Evolutionary conservation across 345 rosid species (phyloP).

Genomic region (Acer negundo): DNA sequence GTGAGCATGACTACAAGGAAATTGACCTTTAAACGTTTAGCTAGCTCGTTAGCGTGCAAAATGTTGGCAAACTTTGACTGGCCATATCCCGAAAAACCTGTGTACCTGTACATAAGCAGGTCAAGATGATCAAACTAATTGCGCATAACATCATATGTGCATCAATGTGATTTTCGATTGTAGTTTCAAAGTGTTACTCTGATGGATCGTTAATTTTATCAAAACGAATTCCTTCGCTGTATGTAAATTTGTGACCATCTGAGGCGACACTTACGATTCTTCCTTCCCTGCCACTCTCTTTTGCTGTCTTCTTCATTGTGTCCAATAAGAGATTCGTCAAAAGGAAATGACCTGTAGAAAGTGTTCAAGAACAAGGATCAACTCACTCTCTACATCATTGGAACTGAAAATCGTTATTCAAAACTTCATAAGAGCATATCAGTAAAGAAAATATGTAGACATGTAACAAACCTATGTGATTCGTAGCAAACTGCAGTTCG

Average conservation of each 20-base stretch:
- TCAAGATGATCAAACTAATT: background rate
- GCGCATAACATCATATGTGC: background rate
- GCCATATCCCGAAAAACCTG: background rate
- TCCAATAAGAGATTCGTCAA: constrained; percentile 64
- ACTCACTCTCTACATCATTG: background rate
- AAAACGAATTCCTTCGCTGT: constrained; percentile 59
- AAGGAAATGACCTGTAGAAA: constrained; percentile 67
- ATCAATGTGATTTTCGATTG: background rate
- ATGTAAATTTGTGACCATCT: constrained; percentile 50
- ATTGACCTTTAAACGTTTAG: background rate
- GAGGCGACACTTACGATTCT: constrained; percentile 69
- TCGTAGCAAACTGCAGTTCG: constrained; percentile 56
- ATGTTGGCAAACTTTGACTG: background rate
- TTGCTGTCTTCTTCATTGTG: constrained; percentile 64
- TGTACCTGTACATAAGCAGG: background rate
- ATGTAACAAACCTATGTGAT: constrained; percentile 41
- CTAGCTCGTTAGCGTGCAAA: background rate
- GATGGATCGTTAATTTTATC: constrained; percentile 57
- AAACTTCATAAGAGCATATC: background rate
- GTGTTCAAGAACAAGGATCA: background rate
- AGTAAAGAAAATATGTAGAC: background rate
- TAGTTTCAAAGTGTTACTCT: constrained; percentile 35
- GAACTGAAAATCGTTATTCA: background rate
- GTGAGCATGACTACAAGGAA: background rate
- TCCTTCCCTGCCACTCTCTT: constrained; percentile 57